phyloP scores from a whole-genome alignment of 129 eudicot species.

The Arctium lappa region DNA sequence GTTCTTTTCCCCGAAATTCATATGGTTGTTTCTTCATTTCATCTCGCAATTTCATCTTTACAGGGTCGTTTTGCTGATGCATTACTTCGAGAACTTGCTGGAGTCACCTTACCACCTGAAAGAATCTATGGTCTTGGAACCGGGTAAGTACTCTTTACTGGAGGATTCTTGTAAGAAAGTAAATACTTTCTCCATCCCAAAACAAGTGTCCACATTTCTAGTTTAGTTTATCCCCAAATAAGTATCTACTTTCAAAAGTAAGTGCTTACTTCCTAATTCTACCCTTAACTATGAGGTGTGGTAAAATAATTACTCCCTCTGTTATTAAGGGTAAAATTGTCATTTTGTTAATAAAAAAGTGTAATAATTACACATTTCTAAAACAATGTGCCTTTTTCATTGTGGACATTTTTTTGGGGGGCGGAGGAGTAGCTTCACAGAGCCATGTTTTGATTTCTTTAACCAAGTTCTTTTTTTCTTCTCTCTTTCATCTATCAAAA shows the following conservation, averaged over 20 bases:
- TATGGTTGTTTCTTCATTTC: neutral
- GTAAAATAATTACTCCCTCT: neutral
- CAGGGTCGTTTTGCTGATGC: conserved; percentile 94
- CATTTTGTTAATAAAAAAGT: neutral
- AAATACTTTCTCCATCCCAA: neutral
- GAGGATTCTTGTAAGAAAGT: neutral
- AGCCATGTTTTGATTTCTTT: conserved; percentile 3
- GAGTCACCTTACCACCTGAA: conserved; percentile 83
- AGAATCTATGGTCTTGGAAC: conserved; percentile 86
- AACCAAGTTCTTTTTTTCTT: neutral
- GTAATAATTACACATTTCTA: neutral
- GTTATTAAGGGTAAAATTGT: neutral
- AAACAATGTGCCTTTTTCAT: neutral
- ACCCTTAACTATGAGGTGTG: neutral
- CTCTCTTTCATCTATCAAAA: conserved; percentile 14
- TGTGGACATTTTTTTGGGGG: neutral
- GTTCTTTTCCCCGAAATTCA: neutral
- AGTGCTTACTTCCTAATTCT: neutral
- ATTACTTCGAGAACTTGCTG: conserved; percentile 85
- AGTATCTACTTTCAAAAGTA: neutral
- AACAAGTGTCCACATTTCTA: neutral
- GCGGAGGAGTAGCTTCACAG: neutral
- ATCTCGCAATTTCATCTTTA: neutral
- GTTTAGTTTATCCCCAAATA: neutral
- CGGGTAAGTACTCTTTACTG: conserved; percentile 50